Evolutionary conservation across 176 grass and related monocot genomes (phyloP).

Genomic region (Paspalum vaginatum): DNA sequence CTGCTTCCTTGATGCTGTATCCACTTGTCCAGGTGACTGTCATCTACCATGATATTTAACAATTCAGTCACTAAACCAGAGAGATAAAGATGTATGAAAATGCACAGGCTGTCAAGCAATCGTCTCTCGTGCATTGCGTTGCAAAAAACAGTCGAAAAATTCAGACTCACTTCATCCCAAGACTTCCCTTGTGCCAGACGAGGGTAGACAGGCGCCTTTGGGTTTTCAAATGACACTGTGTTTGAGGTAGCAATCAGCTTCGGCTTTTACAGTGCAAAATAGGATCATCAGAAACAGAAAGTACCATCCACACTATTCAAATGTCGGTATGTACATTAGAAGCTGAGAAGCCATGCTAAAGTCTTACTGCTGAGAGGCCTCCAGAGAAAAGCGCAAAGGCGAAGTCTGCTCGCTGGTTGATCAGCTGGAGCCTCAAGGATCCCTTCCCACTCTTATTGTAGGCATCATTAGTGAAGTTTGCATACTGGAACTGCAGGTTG

Average conservation of each 20-base stretch:
- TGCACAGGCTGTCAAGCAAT: not conserved
- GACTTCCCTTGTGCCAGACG: conserved; percentile 72
- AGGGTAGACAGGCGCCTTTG: conserved; percentile 80
- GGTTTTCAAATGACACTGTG: conserved; percentile 58
- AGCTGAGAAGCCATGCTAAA: not conserved
- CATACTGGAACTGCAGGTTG: conserved; percentile 58
- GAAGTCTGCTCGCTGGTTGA: conserved; percentile 68
- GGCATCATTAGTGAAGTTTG: conserved; percentile 48
- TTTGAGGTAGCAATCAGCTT: conserved; percentile 72
- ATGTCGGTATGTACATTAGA: not conserved
- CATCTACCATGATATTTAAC: conserved; percentile 47
- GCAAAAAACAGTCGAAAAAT: not conserved
- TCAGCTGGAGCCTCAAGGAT: conserved; percentile 59
- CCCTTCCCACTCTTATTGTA: conserved; percentile 54
- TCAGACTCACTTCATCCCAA: conserved; percentile 74
- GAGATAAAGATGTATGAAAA: not conserved
- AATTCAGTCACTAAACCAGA: not conserved
- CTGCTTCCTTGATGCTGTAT: conserved; percentile 63
- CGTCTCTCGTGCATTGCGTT: not conserved
- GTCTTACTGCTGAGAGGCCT: conserved; percentile 50
- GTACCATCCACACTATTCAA: not conserved
- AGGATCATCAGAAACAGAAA: not conserved
- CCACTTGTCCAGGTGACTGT: conserved; percentile 91
- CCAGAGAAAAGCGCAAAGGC: conserved; percentile 58
- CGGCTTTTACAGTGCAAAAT: conserved; percentile 42